Evolutionary conservation across 2,329 filamentous ascomycete species (phyloP), one percentile per base, ranked within the genome.

Genomic region (Fusarium liriodendri): DNA sequence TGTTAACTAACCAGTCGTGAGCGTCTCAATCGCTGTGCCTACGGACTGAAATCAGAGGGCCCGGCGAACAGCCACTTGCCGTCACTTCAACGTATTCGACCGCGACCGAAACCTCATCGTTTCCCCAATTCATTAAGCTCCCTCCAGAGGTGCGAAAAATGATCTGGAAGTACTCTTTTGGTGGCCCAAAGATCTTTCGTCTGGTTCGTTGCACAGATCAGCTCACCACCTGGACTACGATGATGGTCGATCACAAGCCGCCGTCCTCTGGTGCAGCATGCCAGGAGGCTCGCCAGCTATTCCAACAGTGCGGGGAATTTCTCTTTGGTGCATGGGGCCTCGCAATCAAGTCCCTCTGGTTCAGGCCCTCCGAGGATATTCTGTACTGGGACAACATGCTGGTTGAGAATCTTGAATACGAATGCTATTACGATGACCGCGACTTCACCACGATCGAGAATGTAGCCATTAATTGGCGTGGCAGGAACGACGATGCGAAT

Each of bases 101-200:
- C 10, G 16, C 22, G 9, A 50, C 27, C 27, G 27, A 6, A 47
- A 20, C 22, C 14, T 47, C 42, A 0, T 47, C 52, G 13, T 61
- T 50, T 16, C 58, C 58, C 16, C 29, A 35, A 20, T 61, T 61
- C 40, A 47, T 14, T 11, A 27, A 50, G 4, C n/a, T 50, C 9
- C 59, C 59, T 20, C 59, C 40, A 6, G 59, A 62, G 18, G 29
- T 62, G n/a, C 40, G 59, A n/a, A 33, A n/a, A 18, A 62, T 37
- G 8, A 62, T 62, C 16, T 50, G 59, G 59, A 22, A 50, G 20
- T 37, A 37, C 29, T 50, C 59, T 29, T 37, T 62, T 18, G 59
- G 59, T 14, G 29, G 38, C 1, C 40, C 59, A 14, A 71, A 55
- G 20, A 35, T 71, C 35, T 68, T 71, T 58, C 35, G 22, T 37